Conservation (phyloP, 805 yeast species). For the Wickerhamomyces canadensis region DNA sequence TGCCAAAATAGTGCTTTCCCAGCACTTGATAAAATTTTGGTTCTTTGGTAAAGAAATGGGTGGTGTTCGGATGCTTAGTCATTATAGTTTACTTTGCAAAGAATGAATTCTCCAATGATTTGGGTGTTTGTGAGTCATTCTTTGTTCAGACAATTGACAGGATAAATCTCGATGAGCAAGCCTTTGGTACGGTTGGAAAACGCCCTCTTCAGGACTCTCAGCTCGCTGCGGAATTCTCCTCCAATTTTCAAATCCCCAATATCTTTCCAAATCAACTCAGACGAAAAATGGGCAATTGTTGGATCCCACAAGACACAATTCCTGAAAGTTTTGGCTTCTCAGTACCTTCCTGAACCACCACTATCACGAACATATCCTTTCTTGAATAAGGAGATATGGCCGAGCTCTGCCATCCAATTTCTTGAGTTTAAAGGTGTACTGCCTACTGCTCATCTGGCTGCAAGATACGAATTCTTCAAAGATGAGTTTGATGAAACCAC, state of each 20-base stretch:
- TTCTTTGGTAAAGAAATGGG: background rate
- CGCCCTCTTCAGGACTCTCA: constrained; percentile 13
- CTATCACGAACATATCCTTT: constrained; percentile 51
- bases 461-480: constrained; percentile 82
- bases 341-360: constrained; percentile 47
- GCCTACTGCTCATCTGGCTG: constrained; percentile 71
- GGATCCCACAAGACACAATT: constrained; percentile 53
- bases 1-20: too few relatives aligned
- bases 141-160: background rate
- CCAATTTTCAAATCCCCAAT: constrained; percentile 35
- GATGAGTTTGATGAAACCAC: constrained; percentile 79
- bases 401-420: constrained; percentile 37
- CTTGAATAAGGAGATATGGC: constrained; percentile 36
- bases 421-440: constrained; percentile 43
- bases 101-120: too few relatives aligned
- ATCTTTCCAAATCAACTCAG: constrained; percentile 31
- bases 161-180: background rate
- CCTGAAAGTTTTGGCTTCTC: constrained; percentile 51
- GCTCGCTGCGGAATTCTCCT: constrained; percentile 6
- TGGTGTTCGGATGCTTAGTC: too few relatives aligned
- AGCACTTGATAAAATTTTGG: too few relatives aligned
- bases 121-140: too few relatives aligned
- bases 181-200: constrained; percentile 14
- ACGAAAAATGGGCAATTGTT: constrained; percentile 48
- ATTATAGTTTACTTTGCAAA: too few relatives aligned